phyloP scores from a whole-genome alignment of 2,329 filamentous ascomycete species.

The Colletotrichum liaoningense region DNA sequence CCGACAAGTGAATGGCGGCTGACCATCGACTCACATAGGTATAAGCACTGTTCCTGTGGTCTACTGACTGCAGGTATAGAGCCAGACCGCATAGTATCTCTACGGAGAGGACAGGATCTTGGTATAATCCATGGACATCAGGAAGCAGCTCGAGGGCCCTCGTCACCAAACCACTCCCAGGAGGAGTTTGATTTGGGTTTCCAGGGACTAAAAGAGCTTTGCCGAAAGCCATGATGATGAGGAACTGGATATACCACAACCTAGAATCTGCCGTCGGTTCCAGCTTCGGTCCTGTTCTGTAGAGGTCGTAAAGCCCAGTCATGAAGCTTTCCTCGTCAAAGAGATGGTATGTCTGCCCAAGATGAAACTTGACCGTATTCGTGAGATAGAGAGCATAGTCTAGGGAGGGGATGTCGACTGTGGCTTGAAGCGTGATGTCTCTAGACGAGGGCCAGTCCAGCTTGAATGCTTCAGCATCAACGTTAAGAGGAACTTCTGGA shows the following conservation, averaged over 20 bases:
- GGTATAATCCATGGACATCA: slow-evolving; percentile 46
- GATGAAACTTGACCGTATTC: slow-evolving; percentile 67
- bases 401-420: neutral
- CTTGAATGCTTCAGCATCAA: slow-evolving; percentile 14
- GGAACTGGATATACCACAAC: slow-evolving; percentile 65
- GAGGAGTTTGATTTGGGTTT: slow-evolving; percentile 59
- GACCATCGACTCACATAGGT: slow-evolving; percentile 46
- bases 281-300: slow-evolving; percentile 33
- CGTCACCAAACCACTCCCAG: slow-evolving; percentile 5
- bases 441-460: slow-evolving; percentile 6
- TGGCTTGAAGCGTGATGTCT: neutral
- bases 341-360: slow-evolving; percentile 63
- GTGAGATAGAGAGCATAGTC: slow-evolving; percentile 60
- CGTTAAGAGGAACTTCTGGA: slow-evolving; percentile 18
- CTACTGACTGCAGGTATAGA: slow-evolving; percentile 59
- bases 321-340: slow-evolving; percentile 66
- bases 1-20: neutral
- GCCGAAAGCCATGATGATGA: slow-evolving; percentile 65
- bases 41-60: slow-evolving; percentile 54
- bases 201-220: slow-evolving; percentile 62
- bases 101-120: slow-evolving; percentile 53
- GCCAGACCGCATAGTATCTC: slow-evolving; percentile 59
- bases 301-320: slow-evolving; percentile 43
- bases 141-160: slow-evolving; percentile 52
- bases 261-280: slow-evolving; percentile 32